A percentile compares a stretch with the other conserved stretches of the same genome.
Conservation (phyloP, 2,329 filamentous ascomycete species). For the Colletotrichum chrysophilum region DNA sequence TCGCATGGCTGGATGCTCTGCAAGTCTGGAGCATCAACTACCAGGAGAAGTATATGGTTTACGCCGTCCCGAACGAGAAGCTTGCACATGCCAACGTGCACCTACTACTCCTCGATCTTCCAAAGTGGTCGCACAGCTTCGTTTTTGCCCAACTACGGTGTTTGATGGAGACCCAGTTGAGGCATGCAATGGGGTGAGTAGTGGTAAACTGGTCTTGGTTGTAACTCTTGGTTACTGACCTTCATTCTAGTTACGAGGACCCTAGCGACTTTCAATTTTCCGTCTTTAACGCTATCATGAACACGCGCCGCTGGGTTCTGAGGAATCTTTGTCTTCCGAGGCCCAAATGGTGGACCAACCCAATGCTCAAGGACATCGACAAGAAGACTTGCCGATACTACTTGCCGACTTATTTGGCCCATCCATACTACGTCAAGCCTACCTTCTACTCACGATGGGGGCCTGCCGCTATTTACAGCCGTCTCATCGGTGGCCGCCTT, state of each 20-base stretch:
- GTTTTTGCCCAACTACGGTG: not conserved
- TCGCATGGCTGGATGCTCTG: slow-evolving; percentile 58
- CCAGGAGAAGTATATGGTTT: slow-evolving; percentile 53
- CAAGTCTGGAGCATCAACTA: slow-evolving; percentile 54
- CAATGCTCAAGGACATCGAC: slow-evolving; percentile 36
- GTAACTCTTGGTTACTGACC: not conserved
- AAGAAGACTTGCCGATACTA: slow-evolving; percentile 46
- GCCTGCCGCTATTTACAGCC: slow-evolving; percentile 46
- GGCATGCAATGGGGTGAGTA: slow-evolving; percentile 5
- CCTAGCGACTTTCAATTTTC: not conserved
- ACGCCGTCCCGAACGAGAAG: slow-evolving; percentile 1
- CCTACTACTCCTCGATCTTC: not conserved
- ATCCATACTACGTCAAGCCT: slow-evolving; percentile 59
- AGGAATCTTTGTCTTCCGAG: slow-evolving; percentile 57
- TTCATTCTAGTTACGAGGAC: not conserved
- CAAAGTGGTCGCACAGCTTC: not conserved
- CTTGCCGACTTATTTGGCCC: slow-evolving; percentile 44
- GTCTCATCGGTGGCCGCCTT: slow-evolving; percentile 48
- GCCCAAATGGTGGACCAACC: slow-evolving; percentile 25
- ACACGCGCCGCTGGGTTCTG: slow-evolving; percentile 47
- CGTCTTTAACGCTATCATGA: slow-evolving; percentile 33
- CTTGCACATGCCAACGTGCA: not conserved
- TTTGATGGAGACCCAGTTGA: not conserved
- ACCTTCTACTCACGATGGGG: slow-evolving; percentile 55
- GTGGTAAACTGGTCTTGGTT: not conserved